Conservation (phyloP, 495 filamentous ascomycete species). For the Aspergillus baeticus region DNA sequence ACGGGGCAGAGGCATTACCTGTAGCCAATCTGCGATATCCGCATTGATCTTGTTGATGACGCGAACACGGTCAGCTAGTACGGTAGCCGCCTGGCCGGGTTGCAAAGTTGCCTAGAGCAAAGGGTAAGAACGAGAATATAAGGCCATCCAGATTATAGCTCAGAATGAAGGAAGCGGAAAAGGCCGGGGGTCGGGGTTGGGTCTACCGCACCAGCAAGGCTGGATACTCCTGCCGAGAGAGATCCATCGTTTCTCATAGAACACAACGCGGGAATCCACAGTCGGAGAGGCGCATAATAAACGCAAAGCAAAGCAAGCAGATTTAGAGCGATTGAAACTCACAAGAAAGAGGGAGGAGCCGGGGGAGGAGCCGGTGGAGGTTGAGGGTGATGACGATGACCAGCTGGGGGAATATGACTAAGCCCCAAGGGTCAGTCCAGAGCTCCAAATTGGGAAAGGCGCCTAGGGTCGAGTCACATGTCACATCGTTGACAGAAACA, state of each 20-base stretch:
- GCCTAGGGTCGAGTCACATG: too few relatives aligned
- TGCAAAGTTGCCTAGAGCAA: slow-evolving; percentile 69
- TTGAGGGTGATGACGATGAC: slow-evolving; percentile 10
- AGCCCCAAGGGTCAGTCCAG: slow-evolving; percentile 5
- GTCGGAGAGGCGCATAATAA: slow-evolving; percentile 42
- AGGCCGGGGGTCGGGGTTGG: slow-evolving; percentile 4
- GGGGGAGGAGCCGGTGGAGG: background rate
- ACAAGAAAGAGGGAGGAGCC: background rate
- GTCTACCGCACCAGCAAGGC: slow-evolving; percentile 79
- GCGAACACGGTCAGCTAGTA: slow-evolving; percentile 85
- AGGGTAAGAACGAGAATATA: slow-evolving; percentile 10
- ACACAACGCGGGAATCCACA: slow-evolving; percentile 15
- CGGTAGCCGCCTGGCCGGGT: slow-evolving; percentile 78
- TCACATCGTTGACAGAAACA: background rate
- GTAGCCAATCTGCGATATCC: slow-evolving; percentile 95
- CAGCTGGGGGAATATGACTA: slow-evolving; percentile 14
- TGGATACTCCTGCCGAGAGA: slow-evolving; percentile 92
- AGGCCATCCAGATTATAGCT: background rate
- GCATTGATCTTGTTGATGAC: slow-evolving; percentile 82
- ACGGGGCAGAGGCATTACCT: slow-evolving; percentile 57
- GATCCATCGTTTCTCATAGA: slow-evolving; percentile 59
- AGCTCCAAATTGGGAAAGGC: background rate
- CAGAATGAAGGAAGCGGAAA: background rate
- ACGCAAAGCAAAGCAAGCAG: background rate
- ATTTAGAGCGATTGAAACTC: background rate